A percentile compares a stretch with the other conserved stretches of the same genome.
Conservation (phyloP, 2,329 filamentous ascomycete species). For the Coniochaeta prunicola region DNA sequence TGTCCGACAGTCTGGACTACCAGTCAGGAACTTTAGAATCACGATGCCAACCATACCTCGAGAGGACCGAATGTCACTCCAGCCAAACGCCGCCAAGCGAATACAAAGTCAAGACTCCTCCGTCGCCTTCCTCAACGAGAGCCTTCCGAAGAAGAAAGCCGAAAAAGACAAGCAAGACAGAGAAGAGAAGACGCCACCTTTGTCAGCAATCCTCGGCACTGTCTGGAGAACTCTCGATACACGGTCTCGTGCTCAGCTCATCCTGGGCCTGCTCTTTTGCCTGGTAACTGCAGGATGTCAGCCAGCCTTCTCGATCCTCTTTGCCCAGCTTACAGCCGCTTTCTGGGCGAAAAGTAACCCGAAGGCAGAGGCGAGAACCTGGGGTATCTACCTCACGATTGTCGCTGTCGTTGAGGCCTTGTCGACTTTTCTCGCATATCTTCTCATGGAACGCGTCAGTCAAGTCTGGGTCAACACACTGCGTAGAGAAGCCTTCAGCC, state of each 20-base stretch:
- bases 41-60: background rate
- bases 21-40: slow-evolving; percentile 11
- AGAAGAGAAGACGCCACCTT: slow-evolving; percentile 15
- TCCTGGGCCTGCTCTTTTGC: slow-evolving; percentile 54
- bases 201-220: slow-evolving; percentile 55
- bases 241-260: slow-evolving; percentile 44
- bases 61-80: background rate
- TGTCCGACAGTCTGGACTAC: slow-evolving; percentile 8
- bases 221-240: slow-evolving; percentile 59
- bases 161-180: slow-evolving; percentile 6
- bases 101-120: slow-evolving; percentile 11
- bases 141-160: slow-evolving; percentile 10
- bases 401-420: slow-evolving; percentile 61
- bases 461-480: slow-evolving; percentile 72
- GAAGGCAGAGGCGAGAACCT: slow-evolving; percentile 46
- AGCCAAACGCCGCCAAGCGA: slow-evolving; percentile 3
- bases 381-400: slow-evolving; percentile 62
- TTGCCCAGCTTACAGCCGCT: slow-evolving; percentile 63
- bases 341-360: slow-evolving; percentile 54
- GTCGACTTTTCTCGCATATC: slow-evolving; percentile 59
- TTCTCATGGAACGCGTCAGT: slow-evolving; percentile 62
- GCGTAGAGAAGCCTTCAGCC: slow-evolving; percentile 58
- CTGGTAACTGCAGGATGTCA: slow-evolving; percentile 54
- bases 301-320: slow-evolving; percentile 65
- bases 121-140: slow-evolving; percentile 14